A percentile compares a stretch with the other conserved stretches of the same genome.
These are phyloP conservation scores for Pleurotus sapidus DNA, from an alignment of 768 basidiomycete species.

Conservation along the genomic window DNA sequence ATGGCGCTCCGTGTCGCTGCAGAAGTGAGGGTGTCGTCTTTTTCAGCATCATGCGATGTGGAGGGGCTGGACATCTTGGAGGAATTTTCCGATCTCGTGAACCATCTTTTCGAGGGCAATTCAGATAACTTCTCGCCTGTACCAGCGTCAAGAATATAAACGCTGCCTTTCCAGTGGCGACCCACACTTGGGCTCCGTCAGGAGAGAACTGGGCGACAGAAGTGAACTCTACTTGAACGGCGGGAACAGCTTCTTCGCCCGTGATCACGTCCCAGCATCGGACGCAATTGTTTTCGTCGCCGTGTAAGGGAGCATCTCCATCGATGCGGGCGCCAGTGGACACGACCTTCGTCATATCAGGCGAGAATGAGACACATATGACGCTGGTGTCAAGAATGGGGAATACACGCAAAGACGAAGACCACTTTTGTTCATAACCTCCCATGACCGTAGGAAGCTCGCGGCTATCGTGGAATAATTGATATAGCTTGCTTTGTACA, in stretches of 20 bases:
- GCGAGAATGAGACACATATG: slow-evolving; percentile 3
- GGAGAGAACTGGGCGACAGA: neutral
- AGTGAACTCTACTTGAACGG: neutral
- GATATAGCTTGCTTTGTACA: neutral
- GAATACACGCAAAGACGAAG: slow-evolving; percentile 1
- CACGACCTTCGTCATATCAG: neutral
- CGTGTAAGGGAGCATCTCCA: neutral
- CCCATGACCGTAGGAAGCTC: neutral
- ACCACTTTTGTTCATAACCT: neutral
- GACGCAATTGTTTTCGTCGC: neutral
- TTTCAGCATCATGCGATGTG: neutral
- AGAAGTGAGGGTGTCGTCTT: neutral
- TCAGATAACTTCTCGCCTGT: neutral
- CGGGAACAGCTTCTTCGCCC: neutral
- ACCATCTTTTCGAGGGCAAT: neutral
- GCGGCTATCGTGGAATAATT: neutral
- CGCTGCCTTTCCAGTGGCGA: neutral
- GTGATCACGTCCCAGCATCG: slow-evolving; percentile 5
- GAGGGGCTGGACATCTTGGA: neutral
- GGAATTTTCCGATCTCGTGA: neutral
- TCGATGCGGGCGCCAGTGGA: neutral
- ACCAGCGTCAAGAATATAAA: neutral
- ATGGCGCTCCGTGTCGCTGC: neutral
- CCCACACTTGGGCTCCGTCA: neutral
- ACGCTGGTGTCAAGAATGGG: neutral